These are phyloP conservation scores for Phallus indusiatus DNA, from an alignment of 768 basidiomycete species.

Conservation along the genomic window DNA sequence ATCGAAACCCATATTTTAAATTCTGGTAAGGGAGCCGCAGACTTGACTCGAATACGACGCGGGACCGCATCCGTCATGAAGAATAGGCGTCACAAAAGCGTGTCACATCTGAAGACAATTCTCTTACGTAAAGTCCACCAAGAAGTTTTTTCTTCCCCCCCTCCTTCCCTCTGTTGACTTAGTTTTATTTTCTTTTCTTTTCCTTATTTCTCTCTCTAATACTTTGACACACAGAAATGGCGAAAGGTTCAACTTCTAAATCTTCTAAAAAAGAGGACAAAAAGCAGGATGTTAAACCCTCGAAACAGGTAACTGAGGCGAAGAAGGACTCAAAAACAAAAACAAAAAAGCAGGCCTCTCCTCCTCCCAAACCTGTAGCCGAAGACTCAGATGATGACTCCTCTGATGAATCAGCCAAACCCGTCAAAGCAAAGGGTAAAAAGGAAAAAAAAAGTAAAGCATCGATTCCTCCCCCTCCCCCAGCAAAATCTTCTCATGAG, in stretches of 20 bases:
- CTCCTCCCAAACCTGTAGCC: constrained; percentile 13
- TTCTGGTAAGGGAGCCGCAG: neutral
- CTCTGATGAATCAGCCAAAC: constrained; percentile 36
- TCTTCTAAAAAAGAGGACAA: constrained; percentile 22
- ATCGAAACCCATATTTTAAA: constrained; percentile 1
- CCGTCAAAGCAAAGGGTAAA: constrained; percentile 7
- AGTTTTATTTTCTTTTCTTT: constrained; percentile 12
- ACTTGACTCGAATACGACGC: constrained; percentile 4
- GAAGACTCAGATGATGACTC: constrained; percentile 22
- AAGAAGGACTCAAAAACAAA: constrained; percentile 16
- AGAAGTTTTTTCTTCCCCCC: constrained; percentile 8
- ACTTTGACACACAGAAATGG: constrained; percentile 21
- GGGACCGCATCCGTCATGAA: neutral
- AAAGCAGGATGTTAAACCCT: constrained; percentile 30
- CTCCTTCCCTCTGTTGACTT: constrained; percentile 28
- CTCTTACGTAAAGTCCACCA: constrained; percentile 1
- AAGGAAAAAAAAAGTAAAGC: constrained; percentile 18
- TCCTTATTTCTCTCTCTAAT: neutral
- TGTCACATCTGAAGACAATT: too few relatives aligned
- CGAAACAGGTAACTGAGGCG: constrained; percentile 7
- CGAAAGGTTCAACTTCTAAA: constrained; percentile 31
- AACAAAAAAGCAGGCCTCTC: constrained; percentile 15
- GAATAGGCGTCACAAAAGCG: too few relatives aligned
- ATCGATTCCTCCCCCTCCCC: constrained; percentile 16
- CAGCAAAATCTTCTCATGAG: constrained; percentile 17